A percentile compares a stretch with the other conserved stretches of the same genome.
These are phyloP conservation scores for Euphorbia pulcherrima DNA, from an alignment of 345 rosid genomes.

Conservation along the genomic window DNA sequence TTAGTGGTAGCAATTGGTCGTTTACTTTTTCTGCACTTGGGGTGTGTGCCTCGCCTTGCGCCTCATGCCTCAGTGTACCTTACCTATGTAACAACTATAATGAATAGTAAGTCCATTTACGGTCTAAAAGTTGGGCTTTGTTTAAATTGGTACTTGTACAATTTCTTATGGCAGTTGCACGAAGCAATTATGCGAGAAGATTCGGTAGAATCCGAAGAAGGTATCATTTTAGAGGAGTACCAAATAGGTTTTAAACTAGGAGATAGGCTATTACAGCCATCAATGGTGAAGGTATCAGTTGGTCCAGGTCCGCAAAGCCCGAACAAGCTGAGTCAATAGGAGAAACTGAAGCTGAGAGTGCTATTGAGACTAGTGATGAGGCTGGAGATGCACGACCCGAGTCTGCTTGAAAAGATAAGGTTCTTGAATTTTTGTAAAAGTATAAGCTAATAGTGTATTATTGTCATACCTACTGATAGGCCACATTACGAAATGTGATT, in stretches of 20 bases:
- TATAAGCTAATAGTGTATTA: slow-evolving; percentile 9
- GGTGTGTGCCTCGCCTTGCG: too few species aligned
- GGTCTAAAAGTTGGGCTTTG: background rate
- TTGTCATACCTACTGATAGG: background rate
- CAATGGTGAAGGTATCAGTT: slow-evolving; percentile 96
- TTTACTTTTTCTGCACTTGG: too few species aligned
- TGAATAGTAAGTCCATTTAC: slow-evolving; percentile 3
- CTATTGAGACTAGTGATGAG: slow-evolving; percentile 21
- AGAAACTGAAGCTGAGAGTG: slow-evolving; percentile 31
- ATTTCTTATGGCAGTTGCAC: slow-evolving; percentile 51
- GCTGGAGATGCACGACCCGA: slow-evolving; percentile 32
- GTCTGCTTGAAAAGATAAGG: slow-evolving; percentile 32
- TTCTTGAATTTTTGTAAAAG: slow-evolving; percentile 43
- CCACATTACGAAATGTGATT: slow-evolving; percentile 14
- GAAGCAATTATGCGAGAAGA: slow-evolving; percentile 96
- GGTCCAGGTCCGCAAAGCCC: slow-evolving; percentile 81
- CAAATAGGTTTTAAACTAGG: slow-evolving; percentile 84
- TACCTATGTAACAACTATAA: too few species aligned
- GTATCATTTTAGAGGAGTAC: slow-evolving; percentile 66
- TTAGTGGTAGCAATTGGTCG: too few species aligned
- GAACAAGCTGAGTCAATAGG: slow-evolving; percentile 34
- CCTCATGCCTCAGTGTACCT: too few species aligned
- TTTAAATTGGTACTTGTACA: background rate
- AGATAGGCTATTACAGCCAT: slow-evolving; percentile 75
- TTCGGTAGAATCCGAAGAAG: slow-evolving; percentile 70